phyloP scores from a whole-genome alignment of 176 grass and related monocot genomes.

The Carex parvula region DNA sequence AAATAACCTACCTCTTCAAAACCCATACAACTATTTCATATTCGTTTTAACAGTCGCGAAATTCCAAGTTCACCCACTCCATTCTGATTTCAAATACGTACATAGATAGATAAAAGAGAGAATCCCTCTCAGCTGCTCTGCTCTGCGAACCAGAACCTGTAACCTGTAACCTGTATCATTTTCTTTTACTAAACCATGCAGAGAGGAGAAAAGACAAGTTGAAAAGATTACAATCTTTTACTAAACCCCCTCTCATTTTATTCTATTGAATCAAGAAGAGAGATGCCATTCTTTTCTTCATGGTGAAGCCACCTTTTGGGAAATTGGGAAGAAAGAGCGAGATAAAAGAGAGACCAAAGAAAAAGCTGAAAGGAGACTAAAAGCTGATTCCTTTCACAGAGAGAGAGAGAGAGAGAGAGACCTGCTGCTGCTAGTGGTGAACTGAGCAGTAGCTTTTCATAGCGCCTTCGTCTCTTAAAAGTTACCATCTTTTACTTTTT shows the following conservation, averaged over 20 bases:
- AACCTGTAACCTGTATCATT: constrained; percentile 2
- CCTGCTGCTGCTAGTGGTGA: not conserved
- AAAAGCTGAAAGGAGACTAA: constrained; percentile 24
- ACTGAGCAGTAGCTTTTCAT: constrained; percentile 1
- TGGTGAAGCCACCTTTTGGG: constrained; percentile 29
- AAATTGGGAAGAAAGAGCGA: constrained; percentile 23
- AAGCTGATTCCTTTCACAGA: constrained; percentile 18
- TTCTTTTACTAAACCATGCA: too few species aligned
- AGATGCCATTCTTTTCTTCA: constrained; percentile 24
- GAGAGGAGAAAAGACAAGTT: constrained; percentile 21
- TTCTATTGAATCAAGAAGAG: constrained; percentile 1
- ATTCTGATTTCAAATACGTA: constrained; percentile 2
- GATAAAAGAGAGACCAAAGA: constrained; percentile 8
- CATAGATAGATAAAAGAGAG: not conserved
- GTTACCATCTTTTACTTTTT: constrained; percentile 23
- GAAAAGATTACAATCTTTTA: constrained; percentile 28
- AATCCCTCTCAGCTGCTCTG: not conserved
- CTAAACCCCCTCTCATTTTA: constrained; percentile 4
- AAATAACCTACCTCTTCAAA: not conserved
- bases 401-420: not conserved
- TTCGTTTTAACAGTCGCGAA: constrained; percentile 18
- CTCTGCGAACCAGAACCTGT: not conserved
- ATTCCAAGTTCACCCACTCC: not conserved
- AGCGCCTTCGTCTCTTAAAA: not conserved
- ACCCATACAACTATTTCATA: not conserved